Conservation (phyloP, 495 filamentous ascomycete genomes). For the Talaromyces proteolyticus region DNA sequence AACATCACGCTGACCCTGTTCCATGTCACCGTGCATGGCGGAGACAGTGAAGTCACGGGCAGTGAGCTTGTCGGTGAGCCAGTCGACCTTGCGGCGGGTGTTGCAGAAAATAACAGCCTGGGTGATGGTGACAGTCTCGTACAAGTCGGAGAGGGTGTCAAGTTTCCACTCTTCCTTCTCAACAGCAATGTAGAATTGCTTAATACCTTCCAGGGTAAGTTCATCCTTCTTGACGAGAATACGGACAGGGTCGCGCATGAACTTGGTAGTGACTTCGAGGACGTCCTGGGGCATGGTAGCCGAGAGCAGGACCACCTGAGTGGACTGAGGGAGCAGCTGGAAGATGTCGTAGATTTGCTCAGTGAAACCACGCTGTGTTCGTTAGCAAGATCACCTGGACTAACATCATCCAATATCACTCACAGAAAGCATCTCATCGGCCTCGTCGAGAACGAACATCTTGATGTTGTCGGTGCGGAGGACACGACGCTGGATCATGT, state of each 20-base stretch:
- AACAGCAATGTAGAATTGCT: conserved; percentile 99
- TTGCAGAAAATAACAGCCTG: conserved; percentile 99
- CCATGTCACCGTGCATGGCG: conserved; percentile 99
- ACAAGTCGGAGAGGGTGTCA: conserved; percentile 96
- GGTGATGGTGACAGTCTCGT: conserved; percentile 98
- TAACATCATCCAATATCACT: conserved; percentile 27
- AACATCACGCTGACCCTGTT: conserved; percentile 90
- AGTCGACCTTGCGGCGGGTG: conserved; percentile 99
- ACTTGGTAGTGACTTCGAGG: conserved; percentile 98
- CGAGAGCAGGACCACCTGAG: conserved; percentile 94
- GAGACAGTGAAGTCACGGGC: conserved; percentile 98
- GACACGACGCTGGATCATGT: conserved; percentile 97
- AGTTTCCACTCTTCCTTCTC: conserved; percentile 99
- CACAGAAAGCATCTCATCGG: conserved; percentile 97
- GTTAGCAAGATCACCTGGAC: neutral
- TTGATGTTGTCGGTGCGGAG: conserved; percentile 95
- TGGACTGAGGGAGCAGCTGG: conserved; percentile 93
- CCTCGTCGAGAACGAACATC: conserved; percentile 98
- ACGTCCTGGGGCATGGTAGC: conserved; percentile 99
- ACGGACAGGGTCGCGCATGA: conserved; percentile 98
- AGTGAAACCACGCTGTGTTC: conserved; percentile 82
- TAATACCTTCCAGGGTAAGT: conserved; percentile 97
- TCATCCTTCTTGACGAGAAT: conserved; percentile 99
- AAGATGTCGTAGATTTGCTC: conserved; percentile 99
- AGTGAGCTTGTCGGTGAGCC: conserved; percentile 98